These are phyloP conservation scores for Coemansia sp. DNA, from an alignment of 192 early-diverging fungal genomes.

Conservation along the genomic window DNA sequence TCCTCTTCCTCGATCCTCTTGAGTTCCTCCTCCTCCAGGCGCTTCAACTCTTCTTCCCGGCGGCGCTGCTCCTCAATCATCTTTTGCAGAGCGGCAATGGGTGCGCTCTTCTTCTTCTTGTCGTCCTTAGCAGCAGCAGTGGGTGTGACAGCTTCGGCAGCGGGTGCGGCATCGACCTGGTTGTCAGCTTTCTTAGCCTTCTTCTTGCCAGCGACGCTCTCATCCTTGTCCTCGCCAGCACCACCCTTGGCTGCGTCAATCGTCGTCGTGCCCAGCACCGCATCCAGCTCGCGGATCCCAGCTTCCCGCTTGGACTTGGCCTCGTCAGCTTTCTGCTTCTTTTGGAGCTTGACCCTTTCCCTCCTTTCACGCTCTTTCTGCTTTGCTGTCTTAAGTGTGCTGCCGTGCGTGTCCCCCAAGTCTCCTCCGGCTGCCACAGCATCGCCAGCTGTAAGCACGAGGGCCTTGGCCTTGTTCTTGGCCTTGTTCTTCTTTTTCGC, in stretches of 20 bases:
- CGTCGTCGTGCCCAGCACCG: slow-evolving; percentile 20
- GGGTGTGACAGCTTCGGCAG: slow-evolving; percentile 18
- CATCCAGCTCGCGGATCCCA: slow-evolving; percentile 30
- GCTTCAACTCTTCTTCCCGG: slow-evolving; percentile 70
- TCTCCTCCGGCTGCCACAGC: slow-evolving; percentile 48
- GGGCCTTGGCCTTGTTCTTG: slow-evolving; percentile 49
- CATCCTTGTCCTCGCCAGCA: slow-evolving; percentile 2
- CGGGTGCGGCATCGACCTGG: slow-evolving; percentile 29
- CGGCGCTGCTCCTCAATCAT: slow-evolving; percentile 62
- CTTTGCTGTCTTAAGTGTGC: slow-evolving; percentile 42
- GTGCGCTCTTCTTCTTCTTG: slow-evolving; percentile 46
- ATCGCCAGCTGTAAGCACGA: too few species aligned
- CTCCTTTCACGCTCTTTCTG: slow-evolving; percentile 56
- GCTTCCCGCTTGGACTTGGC: slow-evolving; percentile 50
- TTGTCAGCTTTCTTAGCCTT: slow-evolving; percentile 61
- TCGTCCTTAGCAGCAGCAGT: slow-evolving; percentile 16
- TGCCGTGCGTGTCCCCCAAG: slow-evolving; percentile 38
- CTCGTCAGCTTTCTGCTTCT: slow-evolving; percentile 51
- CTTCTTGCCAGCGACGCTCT: slow-evolving; percentile 18
- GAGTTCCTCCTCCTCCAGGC: slow-evolving; percentile 78
- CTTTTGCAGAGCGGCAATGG: slow-evolving; percentile 53
- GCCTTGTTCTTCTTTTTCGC: slow-evolving; percentile 58
- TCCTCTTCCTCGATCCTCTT: slow-evolving; percentile 69
- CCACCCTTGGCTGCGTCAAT: slow-evolving; percentile 24
- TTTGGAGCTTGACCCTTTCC: slow-evolving; percentile 42